Conservation (phyloP, 768 basidiomycete genomes). For the Boletus reticulatus region DNA sequence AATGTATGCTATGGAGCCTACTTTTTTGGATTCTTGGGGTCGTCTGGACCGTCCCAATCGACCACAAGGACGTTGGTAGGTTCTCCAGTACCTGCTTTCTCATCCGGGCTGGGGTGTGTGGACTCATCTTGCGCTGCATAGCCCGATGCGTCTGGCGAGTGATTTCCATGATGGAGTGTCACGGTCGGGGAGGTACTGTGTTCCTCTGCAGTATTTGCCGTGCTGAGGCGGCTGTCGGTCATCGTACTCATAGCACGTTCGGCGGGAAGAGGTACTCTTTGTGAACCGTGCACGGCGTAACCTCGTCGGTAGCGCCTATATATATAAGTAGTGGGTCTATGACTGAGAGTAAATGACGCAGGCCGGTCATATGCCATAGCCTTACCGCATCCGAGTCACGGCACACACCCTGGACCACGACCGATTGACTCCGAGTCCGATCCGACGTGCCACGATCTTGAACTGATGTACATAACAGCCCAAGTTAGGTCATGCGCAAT, state of each 20-base stretch:
- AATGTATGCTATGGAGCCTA: constrained; percentile 20
- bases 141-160: background rate
- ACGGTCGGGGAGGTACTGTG: constrained; percentile 1
- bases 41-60: constrained; percentile 63
- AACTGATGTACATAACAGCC: no score
- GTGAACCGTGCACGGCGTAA: background rate
- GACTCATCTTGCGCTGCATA: background rate
- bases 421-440: no score
- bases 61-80: constrained; percentile 33
- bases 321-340: constrained; percentile 1
- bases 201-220: background rate
- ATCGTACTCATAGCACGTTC: background rate
- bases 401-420: no score
- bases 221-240: background rate
- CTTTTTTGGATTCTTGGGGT: constrained; percentile 61
- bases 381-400: no score
- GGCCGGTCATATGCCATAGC: no score
- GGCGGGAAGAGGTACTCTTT: background rate
- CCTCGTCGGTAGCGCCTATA: background rate
- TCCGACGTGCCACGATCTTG: no score
- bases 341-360: background rate
- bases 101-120: background rate
- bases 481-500: no score
- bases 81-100: background rate
- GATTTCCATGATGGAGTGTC: constrained; percentile 7